Evolutionary conservation across 805 yeast genomes (phyloP).

Genomic region (Debaryomyces tyrocola): DNA sequence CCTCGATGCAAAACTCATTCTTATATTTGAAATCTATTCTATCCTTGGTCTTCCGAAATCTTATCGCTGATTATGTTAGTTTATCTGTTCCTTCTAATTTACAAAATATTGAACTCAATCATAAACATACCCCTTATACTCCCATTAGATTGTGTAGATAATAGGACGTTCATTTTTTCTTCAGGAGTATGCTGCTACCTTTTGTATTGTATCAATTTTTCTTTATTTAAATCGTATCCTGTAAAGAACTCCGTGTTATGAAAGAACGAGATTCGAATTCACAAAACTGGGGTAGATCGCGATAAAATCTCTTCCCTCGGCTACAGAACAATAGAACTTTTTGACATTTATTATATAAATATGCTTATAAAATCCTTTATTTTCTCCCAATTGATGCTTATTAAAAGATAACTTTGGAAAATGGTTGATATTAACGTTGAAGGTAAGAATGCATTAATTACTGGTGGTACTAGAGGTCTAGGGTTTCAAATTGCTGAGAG

Average conservation of each 20-base stretch:
- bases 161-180: constrained; percentile 13
- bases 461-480: constrained; percentile 70
- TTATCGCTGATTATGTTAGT: constrained; percentile 19
- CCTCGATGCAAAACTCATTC: constrained; percentile 15
- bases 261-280: background rate
- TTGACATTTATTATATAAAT: too few species aligned
- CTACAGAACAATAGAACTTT: background rate
- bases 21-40: constrained; percentile 10
- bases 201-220: background rate
- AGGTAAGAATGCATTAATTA: constrained; percentile 60
- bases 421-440: constrained; percentile 41
- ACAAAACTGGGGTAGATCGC: background rate
- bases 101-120: background rate
- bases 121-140: constrained; percentile 18
- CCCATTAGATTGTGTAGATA: constrained; percentile 17
- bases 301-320: background rate
- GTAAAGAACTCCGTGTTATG: background rate
- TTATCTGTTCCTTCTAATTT: background rate
- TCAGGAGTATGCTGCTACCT: background rate
- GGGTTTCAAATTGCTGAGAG: constrained; percentile 63
- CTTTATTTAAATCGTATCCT: too few species aligned
- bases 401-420: background rate
- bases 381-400: too few species aligned
- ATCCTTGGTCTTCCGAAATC: constrained; percentile 10
- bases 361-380: too few species aligned